Evolutionary conservation across 2,329 filamentous ascomycete species (phyloP).

Genomic region (Pseudogymnoascus sp.): DNA sequence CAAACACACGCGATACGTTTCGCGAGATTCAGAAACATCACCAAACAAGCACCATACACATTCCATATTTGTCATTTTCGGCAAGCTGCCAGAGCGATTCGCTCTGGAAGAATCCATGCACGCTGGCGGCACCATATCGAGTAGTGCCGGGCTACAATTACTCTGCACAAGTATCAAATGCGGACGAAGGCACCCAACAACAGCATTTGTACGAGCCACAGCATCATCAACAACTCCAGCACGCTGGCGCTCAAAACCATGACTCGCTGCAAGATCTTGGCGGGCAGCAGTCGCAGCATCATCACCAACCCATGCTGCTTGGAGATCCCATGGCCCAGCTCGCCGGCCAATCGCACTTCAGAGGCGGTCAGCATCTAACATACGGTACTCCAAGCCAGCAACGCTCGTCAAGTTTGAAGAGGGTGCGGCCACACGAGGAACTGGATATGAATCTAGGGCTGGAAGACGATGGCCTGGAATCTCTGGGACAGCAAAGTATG

Average conservation of each 20-base stretch:
- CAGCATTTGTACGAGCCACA: slow-evolving; percentile 54
- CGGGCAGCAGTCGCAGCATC: slow-evolving; percentile 44
- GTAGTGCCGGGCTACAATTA: slow-evolving; percentile 64
- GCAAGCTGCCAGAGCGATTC: slow-evolving; percentile 65
- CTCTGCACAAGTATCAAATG: slow-evolving; percentile 57
- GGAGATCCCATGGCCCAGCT: slow-evolving; percentile 46
- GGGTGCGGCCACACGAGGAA: slow-evolving; percentile 46
- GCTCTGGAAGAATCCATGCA: slow-evolving; percentile 72
- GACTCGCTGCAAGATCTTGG: slow-evolving; percentile 22
- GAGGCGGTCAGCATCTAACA: slow-evolving; percentile 40
- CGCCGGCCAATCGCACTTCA: slow-evolving; percentile 38
- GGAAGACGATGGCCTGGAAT: slow-evolving; percentile 40
- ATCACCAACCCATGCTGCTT: slow-evolving; percentile 48
- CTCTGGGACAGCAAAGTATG: slow-evolving; percentile 49
- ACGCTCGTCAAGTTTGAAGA: slow-evolving; percentile 34
- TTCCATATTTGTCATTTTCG: slow-evolving; percentile 46
- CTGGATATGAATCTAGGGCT: slow-evolving; percentile 36
- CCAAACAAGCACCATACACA: slow-evolving; percentile 19
- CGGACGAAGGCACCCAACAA: slow-evolving; percentile 56
- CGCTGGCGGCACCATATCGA: slow-evolving; percentile 68
- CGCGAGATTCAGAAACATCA: slow-evolving; percentile 23
- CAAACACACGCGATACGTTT: slow-evolving; percentile 22
- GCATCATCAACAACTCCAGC: slow-evolving; percentile 28
- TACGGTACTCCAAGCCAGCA: slow-evolving; percentile 36
- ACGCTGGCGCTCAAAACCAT: slow-evolving; percentile 25